Base-by-base conservation (phyloP, 2,329 filamentous ascomycete species). In the Aspergillus ruber region DNA sequence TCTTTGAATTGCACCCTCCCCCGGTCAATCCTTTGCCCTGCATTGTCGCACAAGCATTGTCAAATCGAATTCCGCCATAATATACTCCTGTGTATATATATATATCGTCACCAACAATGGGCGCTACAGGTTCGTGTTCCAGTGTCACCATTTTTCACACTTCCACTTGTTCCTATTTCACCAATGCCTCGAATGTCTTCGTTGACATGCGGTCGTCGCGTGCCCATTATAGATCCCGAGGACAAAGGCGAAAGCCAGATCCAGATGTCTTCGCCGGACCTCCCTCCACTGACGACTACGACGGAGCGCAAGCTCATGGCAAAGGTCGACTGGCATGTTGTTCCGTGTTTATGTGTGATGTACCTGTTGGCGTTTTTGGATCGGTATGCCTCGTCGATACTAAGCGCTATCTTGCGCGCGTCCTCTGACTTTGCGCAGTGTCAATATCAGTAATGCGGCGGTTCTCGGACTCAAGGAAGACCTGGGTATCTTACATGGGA, bases 401-500 rank as follows among this genome's bases (percentile, higher is more conserved):
- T 29, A 29, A 12, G 10, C 4, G 25, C 41, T 38, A 43, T 38
- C 32, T n/a, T 35, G 6, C n/a, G 36, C 15, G n/a, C 54, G 46
- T 56, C 46, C 33, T 36, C 42, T 23, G 15, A 29, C 9, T 43
- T 42, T 18, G 27, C 44, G 33, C 46, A 72, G 86, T 42, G 85
- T 90, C 62, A 91, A 90, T 63, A 88, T 91, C 58, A 84, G 83
- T 65, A 90, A 90, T 67, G 87, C 86, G 23, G 80, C 78, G 39
- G 75, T 86, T 41, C 88, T 88, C 52, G 75, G 78, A 36, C 72
- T 91, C 12, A 73, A 74, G 21, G 60, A 74, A 9, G 86, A 90
- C 53, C 74, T 91, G 4, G 51, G 73, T 3, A 77, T 90, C 23
- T 65, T 43, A 10, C 54, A 56, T 0, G 70, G 76, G 20, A 74